A percentile compares a stretch with the other conserved stretches of the same genome.
phyloP scores from a whole-genome alignment of 2,329 filamentous ascomycete species.

The Massarina eburnea region DNA sequence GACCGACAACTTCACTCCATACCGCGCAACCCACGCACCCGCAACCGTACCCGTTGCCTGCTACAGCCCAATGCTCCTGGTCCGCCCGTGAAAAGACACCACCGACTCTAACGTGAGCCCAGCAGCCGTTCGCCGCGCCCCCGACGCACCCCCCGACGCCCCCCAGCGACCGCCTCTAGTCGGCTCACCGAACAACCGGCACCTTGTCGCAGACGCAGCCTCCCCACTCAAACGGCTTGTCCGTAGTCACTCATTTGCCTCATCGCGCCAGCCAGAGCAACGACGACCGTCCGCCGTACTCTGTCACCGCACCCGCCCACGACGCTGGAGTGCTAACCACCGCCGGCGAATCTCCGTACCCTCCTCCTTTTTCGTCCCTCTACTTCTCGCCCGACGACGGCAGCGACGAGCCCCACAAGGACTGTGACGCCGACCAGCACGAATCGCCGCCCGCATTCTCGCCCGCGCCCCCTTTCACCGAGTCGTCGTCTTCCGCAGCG shows the following conservation, averaged over 20 bases:
- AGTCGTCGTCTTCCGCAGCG: conserved; percentile 53
- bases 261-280: conserved; percentile 28
- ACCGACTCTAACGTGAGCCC: conserved; percentile 28
- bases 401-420: conserved; percentile 52
- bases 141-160: conserved; percentile 21
- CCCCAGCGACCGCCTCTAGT: conserved; percentile 16
- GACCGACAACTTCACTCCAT: conserved; percentile 14
- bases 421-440: conserved; percentile 37
- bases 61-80: conserved; percentile 28
- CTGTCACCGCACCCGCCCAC: conserved; percentile 39
- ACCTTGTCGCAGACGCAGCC: conserved; percentile 49
- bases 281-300: conserved; percentile 28
- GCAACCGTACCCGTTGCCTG: conserved; percentile 2
- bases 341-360: conserved; percentile 55
- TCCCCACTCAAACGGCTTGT: conserved; percentile 46
- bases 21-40: conserved; percentile 2
- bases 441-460: conserved; percentile 53
- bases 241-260: conserved; percentile 48
- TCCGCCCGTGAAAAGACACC: conserved; percentile 25
- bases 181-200: conserved; percentile 35
- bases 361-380: conserved; percentile 66
- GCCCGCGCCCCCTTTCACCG: conserved; percentile 54
- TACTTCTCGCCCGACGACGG: conserved; percentile 56
- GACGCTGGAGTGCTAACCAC: conserved; percentile 41
- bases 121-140: conserved; percentile 30